Evolutionary conservation across 352 stramenopile species (phyloP).

Genomic region (Phytopythium vexans): DNA sequence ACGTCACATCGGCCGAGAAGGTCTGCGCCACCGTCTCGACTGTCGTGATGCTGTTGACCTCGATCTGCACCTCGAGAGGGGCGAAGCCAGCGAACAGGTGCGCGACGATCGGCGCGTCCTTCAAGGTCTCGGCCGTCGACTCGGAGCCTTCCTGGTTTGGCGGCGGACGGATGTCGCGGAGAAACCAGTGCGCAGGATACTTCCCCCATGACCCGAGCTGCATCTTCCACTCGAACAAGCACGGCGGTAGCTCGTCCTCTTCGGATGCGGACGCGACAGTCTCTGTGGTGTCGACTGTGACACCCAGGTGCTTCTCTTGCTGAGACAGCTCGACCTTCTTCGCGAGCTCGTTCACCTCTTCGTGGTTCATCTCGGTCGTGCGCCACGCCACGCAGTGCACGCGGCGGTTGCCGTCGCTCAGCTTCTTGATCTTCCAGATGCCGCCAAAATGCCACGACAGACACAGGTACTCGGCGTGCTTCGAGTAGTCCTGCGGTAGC

Average conservation of each 20-base stretch:
- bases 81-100: slow-evolving; percentile 35
- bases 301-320: neutral
- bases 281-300: neutral
- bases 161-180: slow-evolving; percentile 34
- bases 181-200: slow-evolving; percentile 42
- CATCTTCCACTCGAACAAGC: slow-evolving; percentile 60
- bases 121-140: neutral
- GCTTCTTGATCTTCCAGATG: slow-evolving; percentile 46
- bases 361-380: slow-evolving; percentile 38
- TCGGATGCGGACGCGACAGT: slow-evolving; percentile 3
- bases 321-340: slow-evolving; percentile 20
- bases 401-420: slow-evolving; percentile 20
- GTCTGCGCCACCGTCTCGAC: slow-evolving; percentile 45
- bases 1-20: slow-evolving; percentile 47
- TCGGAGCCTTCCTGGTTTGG: neutral
- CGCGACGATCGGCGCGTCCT: slow-evolving; percentile 1
- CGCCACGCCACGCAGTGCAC: slow-evolving; percentile 45
- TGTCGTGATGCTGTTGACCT: slow-evolving; percentile 32
- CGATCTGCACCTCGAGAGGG: slow-evolving; percentile 29
- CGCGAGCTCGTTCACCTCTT: slow-evolving; percentile 34
- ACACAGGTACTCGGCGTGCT: slow-evolving; percentile 38
- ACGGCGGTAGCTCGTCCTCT: slow-evolving; percentile 13
- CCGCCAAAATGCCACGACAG: slow-evolving; percentile 46
- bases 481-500: slow-evolving; percentile 24
- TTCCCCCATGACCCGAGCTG: slow-evolving; percentile 40